Base-by-base conservation (phyloP, 2,329 filamentous ascomycete genomes). In the Talaromyces sp. region DNA sequence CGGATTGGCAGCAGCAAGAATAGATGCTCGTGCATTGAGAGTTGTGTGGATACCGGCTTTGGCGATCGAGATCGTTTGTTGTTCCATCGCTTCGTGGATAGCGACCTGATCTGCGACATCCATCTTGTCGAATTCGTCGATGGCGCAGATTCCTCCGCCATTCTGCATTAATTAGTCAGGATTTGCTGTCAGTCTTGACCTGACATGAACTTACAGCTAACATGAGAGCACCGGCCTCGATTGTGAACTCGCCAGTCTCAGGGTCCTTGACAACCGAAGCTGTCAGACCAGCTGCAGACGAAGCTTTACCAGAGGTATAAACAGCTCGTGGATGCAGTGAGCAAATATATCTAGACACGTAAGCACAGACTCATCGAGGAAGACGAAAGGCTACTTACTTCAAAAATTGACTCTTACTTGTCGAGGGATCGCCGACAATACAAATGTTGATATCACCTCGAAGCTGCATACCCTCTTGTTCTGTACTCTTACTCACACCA, bases 91-190 rank as follows among this genome's bases (percentile, higher is more conserved):
- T 86, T 99, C 95, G 84, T 99, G 95, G 72, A 99, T 99, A 67
- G 95, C 95, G 61, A 99, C 95, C 79, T 99, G 95, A 75, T 99
- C 95, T 59, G 82, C 87, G 66, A 99, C 90, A 71, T 99, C 95
- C 95, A 99, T 99, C 81, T 99, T 99, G 85, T 99, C 95, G 70
- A 99, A 99, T 75, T 99, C 95, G 73, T 99, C 95, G 74, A 99
- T 99, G 64, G 92, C 93, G 77, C 95, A 99, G 70, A 98, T 96
- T 60, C 95, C 95, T 68, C 96, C 97, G 72, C 98, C 86, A 44
- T 78, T 78, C 75, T 78, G 58, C 1, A 12, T 40, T 33, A 56
- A 40, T 64, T 50, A 67, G 66, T 28, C 4, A 14, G 21, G 11
- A 16, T 35, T 3, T 16, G 5, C 14, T 8, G 16, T 5, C 2